phyloP scores from a whole-genome alignment of 371 early-diverging fungal genomes.

The Chytridium lagenaria region DNA sequence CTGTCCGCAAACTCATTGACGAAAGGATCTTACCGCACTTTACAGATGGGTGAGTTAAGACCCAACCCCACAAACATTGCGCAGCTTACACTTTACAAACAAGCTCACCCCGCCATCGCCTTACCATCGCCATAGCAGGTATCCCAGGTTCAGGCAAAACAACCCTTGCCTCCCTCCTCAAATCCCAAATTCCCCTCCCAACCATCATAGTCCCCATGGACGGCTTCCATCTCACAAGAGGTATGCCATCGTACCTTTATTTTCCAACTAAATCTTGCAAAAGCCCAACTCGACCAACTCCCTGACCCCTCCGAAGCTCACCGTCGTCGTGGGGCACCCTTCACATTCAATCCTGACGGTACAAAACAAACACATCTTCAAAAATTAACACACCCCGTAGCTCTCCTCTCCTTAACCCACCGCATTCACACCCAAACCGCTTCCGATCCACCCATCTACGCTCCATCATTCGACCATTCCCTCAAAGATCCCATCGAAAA shows the following conservation, averaged over 20 bases:
- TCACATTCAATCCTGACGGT: constrained; percentile 52
- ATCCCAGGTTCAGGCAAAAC: constrained; percentile 61
- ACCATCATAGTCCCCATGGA: constrained; percentile 55
- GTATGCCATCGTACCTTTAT: neutral
- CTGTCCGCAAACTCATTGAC: no score
- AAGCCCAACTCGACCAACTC: constrained; percentile 4
- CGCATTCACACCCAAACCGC: constrained; percentile 14
- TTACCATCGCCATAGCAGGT: constrained; percentile 50
- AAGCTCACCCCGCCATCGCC: neutral
- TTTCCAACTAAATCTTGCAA: neutral
- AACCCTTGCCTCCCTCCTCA: constrained; percentile 39
- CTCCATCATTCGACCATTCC: constrained; percentile 35
- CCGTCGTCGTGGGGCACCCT: constrained; percentile 55
- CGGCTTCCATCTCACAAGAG: constrained; percentile 49
- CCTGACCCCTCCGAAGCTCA: constrained; percentile 47
- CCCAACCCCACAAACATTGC: no score
- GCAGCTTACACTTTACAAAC: no score
- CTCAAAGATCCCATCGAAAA: constrained; percentile 46
- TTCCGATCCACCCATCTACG: neutral
- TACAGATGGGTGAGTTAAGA: no score
- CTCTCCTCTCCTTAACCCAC: constrained; percentile 13
- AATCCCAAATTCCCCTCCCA: neutral
- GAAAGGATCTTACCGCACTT: no score
- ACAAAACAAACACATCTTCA: neutral
- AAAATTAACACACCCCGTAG: neutral